Conservation (phyloP, 352 stramenopile genomes). For the Peronosclerospora sorghi region DNA sequence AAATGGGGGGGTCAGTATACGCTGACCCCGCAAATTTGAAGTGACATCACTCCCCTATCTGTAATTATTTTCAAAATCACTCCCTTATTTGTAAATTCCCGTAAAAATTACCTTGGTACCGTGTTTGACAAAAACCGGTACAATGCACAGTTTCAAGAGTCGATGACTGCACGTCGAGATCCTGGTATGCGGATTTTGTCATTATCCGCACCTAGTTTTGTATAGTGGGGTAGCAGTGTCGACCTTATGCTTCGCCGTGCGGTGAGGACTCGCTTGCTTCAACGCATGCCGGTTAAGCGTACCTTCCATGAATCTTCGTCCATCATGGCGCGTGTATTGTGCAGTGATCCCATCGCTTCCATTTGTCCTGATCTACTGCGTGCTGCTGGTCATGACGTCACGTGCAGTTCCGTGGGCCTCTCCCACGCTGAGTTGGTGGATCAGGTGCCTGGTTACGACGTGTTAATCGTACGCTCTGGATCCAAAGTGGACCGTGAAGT, state of each 20-base stretch:
- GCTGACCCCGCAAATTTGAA: no score
- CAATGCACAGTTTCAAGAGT: no score
- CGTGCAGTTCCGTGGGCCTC: constrained; percentile 30
- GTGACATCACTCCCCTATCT: no score
- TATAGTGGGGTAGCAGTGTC: no score
- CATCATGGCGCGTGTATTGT: constrained; percentile 77
- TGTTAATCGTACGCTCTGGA: constrained; percentile 79
- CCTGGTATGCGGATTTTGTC: no score
- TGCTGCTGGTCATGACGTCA: constrained; percentile 77
- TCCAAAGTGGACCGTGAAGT: constrained; percentile 68
- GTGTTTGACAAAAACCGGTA: no score
- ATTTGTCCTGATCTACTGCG: constrained; percentile 71
- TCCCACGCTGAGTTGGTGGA: constrained; percentile 52
- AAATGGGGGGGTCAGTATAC: no score
- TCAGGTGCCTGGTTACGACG: constrained; percentile 78
- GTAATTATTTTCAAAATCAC: no score
- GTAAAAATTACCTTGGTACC: no score
- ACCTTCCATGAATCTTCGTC: constrained; percentile 31
- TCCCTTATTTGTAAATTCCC: no score
- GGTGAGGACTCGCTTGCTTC: constrained; percentile 31
- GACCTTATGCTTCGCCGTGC: constrained; percentile 56
- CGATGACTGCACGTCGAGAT: no score
- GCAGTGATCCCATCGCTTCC: constrained; percentile 79
- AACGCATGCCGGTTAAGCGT: constrained; percentile 5
- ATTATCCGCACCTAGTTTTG: no score